Conservation (phyloP, 2,329 filamentous ascomycete species). For the Pezicula radicicola region DNA sequence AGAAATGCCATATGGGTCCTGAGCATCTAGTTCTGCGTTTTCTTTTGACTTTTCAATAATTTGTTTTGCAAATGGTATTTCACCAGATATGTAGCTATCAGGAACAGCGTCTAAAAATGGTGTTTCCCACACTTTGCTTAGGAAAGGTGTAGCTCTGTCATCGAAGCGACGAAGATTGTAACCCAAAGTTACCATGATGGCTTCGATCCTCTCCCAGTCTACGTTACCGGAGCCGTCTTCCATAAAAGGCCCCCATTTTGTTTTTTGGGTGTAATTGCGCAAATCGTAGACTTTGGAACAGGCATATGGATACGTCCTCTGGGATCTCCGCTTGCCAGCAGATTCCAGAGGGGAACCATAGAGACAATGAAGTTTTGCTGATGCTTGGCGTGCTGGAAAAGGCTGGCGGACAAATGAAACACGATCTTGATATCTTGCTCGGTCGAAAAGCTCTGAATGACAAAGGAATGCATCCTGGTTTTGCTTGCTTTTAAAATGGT, state of each 20-base stretch:
- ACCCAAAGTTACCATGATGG: constrained; percentile 62
- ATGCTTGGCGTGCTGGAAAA: constrained; percentile 49
- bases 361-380: constrained; percentile 68
- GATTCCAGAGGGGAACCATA: constrained; percentile 58
- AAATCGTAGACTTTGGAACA: constrained; percentile 72
- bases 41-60: not conserved
- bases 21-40: constrained; percentile 36
- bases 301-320: constrained; percentile 54
- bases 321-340: constrained; percentile 11
- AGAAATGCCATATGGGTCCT: constrained; percentile 68
- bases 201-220: constrained; percentile 80
- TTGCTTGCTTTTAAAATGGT: constrained; percentile 40
- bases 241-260: constrained; percentile 70
- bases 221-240: constrained; percentile 58
- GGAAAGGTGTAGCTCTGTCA: constrained; percentile 32
- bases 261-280: constrained; percentile 59
- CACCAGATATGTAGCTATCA: constrained; percentile 41
- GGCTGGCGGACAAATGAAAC: constrained; percentile 16
- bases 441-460: constrained; percentile 60
- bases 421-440: constrained; percentile 38
- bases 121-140: constrained; percentile 42
- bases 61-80: not conserved
- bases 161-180: constrained; percentile 55
- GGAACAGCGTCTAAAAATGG: constrained; percentile 56
- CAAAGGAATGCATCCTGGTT: constrained; percentile 61